These are phyloP conservation scores for Achlya hypogyna DNA, from an alignment of 352 stramenopile species.

Conservation along the genomic window DNA sequence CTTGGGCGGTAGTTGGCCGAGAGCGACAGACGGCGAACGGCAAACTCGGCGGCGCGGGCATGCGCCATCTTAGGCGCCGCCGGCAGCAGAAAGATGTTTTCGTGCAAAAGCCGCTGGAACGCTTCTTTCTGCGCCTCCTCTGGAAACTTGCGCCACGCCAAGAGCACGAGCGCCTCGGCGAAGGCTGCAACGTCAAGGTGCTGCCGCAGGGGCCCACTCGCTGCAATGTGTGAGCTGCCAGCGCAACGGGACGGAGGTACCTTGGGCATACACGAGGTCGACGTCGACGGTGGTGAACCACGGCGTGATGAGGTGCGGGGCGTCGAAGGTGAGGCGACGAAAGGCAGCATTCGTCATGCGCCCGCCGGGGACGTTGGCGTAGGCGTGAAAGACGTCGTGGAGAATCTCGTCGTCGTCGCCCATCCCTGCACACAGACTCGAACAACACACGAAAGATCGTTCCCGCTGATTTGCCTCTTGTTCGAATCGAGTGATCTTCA, in stretches of 20 bases:
- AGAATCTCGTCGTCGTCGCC: constrained; percentile 9
- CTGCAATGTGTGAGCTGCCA: not conserved
- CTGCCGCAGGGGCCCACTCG: not conserved
- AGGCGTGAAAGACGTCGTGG: constrained; percentile 11
- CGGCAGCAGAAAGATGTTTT: constrained; percentile 15
- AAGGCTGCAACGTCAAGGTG: constrained; percentile 2
- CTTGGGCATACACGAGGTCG: constrained; percentile 15
- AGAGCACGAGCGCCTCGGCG: constrained; percentile 14
- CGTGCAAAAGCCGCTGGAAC: constrained; percentile 4
- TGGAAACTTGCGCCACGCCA: constrained; percentile 15
- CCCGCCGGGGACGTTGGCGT: not conserved
- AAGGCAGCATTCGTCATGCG: constrained; percentile 10
- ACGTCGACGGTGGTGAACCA: constrained; percentile 18
- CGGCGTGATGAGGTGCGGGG: constrained; percentile 13
- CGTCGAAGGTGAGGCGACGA: not conserved
- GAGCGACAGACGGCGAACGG: not conserved
- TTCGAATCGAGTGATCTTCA: no score
- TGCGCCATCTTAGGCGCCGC: constrained; percentile 6
- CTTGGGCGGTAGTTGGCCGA: constrained; percentile 1
- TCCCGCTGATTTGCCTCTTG: no score
- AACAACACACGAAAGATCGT: not conserved
- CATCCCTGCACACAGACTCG: no score
- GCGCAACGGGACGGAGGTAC: not conserved
- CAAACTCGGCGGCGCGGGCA: constrained; percentile 9
- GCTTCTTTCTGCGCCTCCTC: constrained; percentile 12